Evolutionary conservation across 2,329 filamentous ascomycete genomes (phyloP).

Genomic region (Leptosphaerulina australis): DNA sequence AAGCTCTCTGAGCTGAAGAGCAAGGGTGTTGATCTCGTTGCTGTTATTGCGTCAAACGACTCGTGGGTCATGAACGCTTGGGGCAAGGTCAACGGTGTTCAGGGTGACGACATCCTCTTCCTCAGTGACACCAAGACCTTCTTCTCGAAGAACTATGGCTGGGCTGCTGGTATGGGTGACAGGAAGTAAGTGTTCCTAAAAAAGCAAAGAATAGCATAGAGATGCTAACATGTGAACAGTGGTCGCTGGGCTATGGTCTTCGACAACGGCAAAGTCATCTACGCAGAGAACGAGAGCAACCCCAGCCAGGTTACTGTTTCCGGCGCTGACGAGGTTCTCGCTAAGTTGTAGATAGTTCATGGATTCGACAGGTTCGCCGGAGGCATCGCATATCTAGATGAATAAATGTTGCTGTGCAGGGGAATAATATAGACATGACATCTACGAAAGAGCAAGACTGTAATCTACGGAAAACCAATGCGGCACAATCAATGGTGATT

Average conservation of each 20-base stretch:
- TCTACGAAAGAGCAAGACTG: neutral
- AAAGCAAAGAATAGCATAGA: neutral
- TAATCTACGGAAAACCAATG: no score
- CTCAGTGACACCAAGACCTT: conserved; percentile 73
- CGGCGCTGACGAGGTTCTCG: conserved; percentile 55
- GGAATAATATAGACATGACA: neutral
- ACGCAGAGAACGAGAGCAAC: conserved; percentile 74
- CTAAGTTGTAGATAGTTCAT: conserved; percentile 50
- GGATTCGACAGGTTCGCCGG: no score
- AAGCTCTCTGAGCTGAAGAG: conserved; percentile 72
- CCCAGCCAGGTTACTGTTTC: conserved; percentile 57
- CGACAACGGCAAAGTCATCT: conserved; percentile 78
- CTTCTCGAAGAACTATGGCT: conserved; percentile 80
- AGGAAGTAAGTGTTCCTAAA: conserved; percentile 58
- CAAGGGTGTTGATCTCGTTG: conserved; percentile 83
- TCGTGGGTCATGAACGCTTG: conserved; percentile 86
- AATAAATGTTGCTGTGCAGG: neutral
- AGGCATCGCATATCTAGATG: neutral
- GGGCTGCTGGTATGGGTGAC: conserved; percentile 70
- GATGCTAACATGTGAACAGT: conserved; percentile 18
- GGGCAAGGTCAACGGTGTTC: conserved; percentile 85
- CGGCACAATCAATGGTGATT: no score
- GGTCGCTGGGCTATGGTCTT: conserved; percentile 80
- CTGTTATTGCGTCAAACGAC: conserved; percentile 85
- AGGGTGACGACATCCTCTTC: conserved; percentile 77